Evolutionary conservation across 805 yeast genomes (phyloP).

Genomic region (Candida loeiensis): DNA sequence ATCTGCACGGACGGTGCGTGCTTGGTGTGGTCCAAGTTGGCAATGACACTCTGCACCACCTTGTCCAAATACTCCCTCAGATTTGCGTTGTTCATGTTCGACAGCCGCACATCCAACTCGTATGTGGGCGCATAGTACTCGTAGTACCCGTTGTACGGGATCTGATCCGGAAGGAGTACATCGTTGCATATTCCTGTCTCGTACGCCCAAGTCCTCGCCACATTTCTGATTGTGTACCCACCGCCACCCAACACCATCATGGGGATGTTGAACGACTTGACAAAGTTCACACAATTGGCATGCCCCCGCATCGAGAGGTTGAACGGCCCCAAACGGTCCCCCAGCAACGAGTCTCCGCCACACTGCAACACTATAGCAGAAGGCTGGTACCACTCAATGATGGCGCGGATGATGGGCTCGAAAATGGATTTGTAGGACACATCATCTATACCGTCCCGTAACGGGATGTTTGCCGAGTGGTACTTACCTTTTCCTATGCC

Average conservation of each 20-base stretch:
- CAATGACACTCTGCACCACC: conserved; percentile 21
- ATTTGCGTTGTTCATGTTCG: conserved; percentile 27
- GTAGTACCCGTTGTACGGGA: conserved; percentile 29
- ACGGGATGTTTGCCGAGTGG: conserved; percentile 26
- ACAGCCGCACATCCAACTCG: conserved; percentile 26
- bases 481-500: conserved; percentile 27
- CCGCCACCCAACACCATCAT: conserved; percentile 30
- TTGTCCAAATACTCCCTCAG: conserved; percentile 26
- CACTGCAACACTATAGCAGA: conserved; percentile 26
- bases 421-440: conserved; percentile 25
- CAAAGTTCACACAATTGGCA: conserved; percentile 26
- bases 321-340: conserved; percentile 27
- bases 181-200: conserved; percentile 25
- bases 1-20: conserved; percentile 28
- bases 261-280: conserved; percentile 23
- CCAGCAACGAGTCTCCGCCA: conserved; percentile 27
- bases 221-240: conserved; percentile 27
- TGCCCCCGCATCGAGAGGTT: conserved; percentile 27
- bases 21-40: conserved; percentile 26
- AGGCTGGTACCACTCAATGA: conserved; percentile 30
- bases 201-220: conserved; percentile 27
- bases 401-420: conserved; percentile 24
- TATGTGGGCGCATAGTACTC: conserved; percentile 30
- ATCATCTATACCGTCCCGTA: conserved; percentile 28
- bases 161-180: conserved; percentile 20